A percentile compares a stretch with the other conserved stretches of the same genome.
phyloP scores from a whole-genome alignment of 805 yeast genomes.

The Limtongozyma cylindracea region DNA sequence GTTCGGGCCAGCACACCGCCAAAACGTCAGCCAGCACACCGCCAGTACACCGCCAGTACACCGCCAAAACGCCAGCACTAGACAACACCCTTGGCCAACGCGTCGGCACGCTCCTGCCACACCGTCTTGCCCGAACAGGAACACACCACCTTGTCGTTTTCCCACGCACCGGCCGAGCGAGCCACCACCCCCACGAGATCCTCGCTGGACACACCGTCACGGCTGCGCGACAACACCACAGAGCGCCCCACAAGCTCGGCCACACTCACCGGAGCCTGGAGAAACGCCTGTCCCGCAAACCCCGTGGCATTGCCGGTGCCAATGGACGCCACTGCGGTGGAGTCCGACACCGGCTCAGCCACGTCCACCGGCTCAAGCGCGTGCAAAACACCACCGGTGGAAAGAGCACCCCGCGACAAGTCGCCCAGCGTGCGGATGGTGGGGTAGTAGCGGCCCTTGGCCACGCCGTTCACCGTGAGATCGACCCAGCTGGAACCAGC shows the following conservation, averaged over 20 bases:
- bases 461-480: constrained; percentile 51
- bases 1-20: too few relatives aligned
- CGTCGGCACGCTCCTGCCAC: constrained; percentile 85
- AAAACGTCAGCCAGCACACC: too few relatives aligned
- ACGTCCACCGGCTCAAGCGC: constrained; percentile 16
- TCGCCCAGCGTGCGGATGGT: constrained; percentile 50
- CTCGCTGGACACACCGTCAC: constrained; percentile 13
- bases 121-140: constrained; percentile 87
- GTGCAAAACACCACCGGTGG: constrained; percentile 28
- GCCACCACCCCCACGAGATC: constrained; percentile 74
- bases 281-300: constrained; percentile 11
- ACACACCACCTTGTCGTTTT: constrained; percentile 80
- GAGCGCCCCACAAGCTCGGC: constrained; percentile 50
- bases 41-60: too few relatives aligned
- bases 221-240: constrained; percentile 17
- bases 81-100: constrained; percentile 35
- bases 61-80: too few relatives aligned
- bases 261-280: constrained; percentile 19
- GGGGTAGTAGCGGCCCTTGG: constrained; percentile 42
- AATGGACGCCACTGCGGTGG: constrained; percentile 9
- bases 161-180: constrained; percentile 94
- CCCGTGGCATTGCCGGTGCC: constrained; percentile 7
- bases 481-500: constrained; percentile 38
- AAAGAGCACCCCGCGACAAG: constrained; percentile 43
- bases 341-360: constrained; percentile 4